These are phyloP conservation scores for Pleurotus citrinopileatus DNA, from an alignment of 768 basidiomycete species.

Conservation along the genomic window DNA sequence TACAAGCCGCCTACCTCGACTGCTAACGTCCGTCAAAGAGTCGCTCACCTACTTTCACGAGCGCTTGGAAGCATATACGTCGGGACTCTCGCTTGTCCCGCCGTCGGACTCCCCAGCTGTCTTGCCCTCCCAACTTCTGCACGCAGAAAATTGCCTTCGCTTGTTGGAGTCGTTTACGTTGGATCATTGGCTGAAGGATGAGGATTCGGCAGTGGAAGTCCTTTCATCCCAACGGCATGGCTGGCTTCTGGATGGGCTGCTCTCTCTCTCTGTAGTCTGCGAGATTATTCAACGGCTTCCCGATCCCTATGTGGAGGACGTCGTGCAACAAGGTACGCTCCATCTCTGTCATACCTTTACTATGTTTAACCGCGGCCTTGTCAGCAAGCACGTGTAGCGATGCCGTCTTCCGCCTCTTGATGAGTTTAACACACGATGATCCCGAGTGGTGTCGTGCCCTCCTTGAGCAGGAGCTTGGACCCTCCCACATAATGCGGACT, in stretches of 20 bases:
- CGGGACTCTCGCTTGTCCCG: constrained; percentile 31
- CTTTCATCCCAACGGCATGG: constrained; percentile 18
- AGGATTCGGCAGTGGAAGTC: constrained; percentile 11
- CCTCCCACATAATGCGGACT: constrained; percentile 46
- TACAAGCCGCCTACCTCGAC: constrained; percentile 27
- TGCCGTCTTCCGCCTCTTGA: constrained; percentile 60
- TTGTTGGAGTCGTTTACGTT: constrained; percentile 65
- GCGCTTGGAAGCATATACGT: constrained; percentile 19
- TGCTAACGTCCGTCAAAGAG: constrained; percentile 22
- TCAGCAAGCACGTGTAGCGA: constrained; percentile 50
- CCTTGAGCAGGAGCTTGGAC: constrained; percentile 40
- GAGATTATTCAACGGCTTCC: constrained; percentile 26
- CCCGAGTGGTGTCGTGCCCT: constrained; percentile 52
- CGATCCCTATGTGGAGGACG: not conserved
- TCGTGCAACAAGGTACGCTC: constrained; percentile 19
- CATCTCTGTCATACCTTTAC: not conserved
- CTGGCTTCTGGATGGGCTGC: constrained; percentile 45
- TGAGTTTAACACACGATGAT: constrained; percentile 68
- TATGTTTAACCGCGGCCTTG: not conserved
- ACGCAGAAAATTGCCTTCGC: constrained; percentile 52
- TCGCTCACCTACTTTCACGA: not conserved
- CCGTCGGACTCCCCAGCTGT: constrained; percentile 16
- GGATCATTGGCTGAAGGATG: constrained; percentile 43
- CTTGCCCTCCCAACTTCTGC: constrained; percentile 34
- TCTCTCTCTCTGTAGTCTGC: constrained; percentile 49